phyloP scores from a whole-genome alignment of 208 protist genomes.

The Leishmania major region DNA sequence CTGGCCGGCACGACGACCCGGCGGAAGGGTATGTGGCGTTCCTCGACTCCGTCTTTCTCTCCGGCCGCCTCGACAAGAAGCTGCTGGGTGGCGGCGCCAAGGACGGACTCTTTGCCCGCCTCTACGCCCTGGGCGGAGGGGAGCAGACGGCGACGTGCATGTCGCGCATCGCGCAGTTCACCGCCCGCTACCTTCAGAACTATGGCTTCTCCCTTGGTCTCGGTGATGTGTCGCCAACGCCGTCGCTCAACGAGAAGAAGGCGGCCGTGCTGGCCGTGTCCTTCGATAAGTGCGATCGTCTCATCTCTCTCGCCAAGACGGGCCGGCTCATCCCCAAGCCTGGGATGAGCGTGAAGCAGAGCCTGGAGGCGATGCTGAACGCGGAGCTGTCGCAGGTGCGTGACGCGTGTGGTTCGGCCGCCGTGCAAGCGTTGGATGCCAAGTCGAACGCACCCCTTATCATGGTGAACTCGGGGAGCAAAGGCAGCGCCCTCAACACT shows the following conservation, averaged over 20 bases:
- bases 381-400: conserved; percentile 97
- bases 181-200: conserved; percentile 93
- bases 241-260: conserved; percentile 90
- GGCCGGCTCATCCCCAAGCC: conserved; percentile 94
- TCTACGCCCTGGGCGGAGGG: conserved; percentile 89
- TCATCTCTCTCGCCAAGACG: conserved; percentile 93
- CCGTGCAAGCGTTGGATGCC: conserved; percentile 93
- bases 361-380: conserved; percentile 96
- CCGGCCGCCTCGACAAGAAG: conserved; percentile 98
- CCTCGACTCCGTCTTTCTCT: conserved; percentile 94
- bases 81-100: conserved; percentile 95
- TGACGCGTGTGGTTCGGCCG: conserved; percentile 96
- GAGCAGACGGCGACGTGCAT: conserved; percentile 93
- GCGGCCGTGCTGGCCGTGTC: conserved; percentile 89
- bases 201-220: conserved; percentile 99
- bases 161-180: conserved; percentile 95
- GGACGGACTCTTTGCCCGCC: conserved; percentile 95
- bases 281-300: conserved; percentile 91
- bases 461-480: conserved; percentile 98
- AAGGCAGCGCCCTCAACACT: conserved; percentile 99
- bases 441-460: conserved; percentile 98
- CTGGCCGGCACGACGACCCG: conserved; percentile 63
- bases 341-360: conserved; percentile 95
- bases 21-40: conserved; percentile 96
- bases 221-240: conserved; percentile 95